A percentile compares a stretch with the other conserved stretches of the same genome.
phyloP scores from a whole-genome alignment of 768 basidiomycete species.

The Naematelia encephala region DNA sequence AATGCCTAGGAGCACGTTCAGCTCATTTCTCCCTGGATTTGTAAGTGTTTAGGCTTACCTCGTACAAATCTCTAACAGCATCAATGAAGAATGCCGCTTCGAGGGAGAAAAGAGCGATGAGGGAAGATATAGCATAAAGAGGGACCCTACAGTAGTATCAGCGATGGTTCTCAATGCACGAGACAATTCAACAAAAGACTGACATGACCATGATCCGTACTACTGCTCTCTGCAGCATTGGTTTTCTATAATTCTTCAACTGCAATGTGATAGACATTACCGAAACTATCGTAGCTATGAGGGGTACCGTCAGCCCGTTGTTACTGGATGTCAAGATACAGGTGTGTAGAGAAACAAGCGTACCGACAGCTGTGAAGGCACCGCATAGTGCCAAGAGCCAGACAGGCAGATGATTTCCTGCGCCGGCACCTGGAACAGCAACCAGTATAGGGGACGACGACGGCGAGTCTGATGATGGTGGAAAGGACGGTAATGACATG shows the following conservation, averaged over 20 bases:
- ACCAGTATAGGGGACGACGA: constrained; percentile 17
- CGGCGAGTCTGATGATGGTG: constrained; percentile 5
- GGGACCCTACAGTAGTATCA: constrained; percentile 56
- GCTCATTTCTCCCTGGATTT: not conserved
- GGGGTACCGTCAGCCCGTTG: constrained; percentile 1
- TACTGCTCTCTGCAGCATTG: constrained; percentile 66
- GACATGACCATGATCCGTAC: constrained; percentile 92
- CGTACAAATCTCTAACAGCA: constrained; percentile 89
- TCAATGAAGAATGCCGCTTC: constrained; percentile 97
- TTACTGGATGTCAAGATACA: not conserved
- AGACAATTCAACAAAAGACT: constrained; percentile 52
- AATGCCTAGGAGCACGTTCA: constrained; percentile 38
- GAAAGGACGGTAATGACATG: constrained; percentile 43
- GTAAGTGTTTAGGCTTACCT: constrained; percentile 59
- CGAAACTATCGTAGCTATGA: constrained; percentile 44
- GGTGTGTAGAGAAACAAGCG: constrained; percentile 5
- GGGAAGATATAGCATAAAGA: constrained; percentile 80
- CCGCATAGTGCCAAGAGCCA: constrained; percentile 48
- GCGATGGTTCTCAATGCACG: not conserved
- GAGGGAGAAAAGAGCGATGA: constrained; percentile 89
- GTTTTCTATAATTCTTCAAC: constrained; percentile 49
- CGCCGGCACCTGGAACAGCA: constrained; percentile 27
- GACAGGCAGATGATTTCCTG: constrained; percentile 43
- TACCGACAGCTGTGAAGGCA: constrained; percentile 46
- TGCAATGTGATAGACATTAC: constrained; percentile 51